These are phyloP conservation scores for Neurospora sp. DNA, from an alignment of 495 filamentous ascomycete species.

Conservation along the genomic window DNA sequence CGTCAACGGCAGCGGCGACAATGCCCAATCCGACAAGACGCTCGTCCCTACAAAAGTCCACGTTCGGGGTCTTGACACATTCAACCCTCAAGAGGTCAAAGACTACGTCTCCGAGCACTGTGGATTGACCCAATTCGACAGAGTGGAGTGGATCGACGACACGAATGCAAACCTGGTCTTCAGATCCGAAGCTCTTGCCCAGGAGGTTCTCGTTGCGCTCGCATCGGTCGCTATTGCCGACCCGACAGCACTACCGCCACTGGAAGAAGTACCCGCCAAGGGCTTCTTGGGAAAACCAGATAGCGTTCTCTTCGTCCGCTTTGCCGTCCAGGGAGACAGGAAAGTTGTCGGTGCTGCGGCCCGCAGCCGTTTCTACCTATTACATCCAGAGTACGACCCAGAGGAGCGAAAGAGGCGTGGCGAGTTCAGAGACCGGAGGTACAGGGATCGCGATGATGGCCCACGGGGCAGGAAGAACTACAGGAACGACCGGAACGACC, in stretches of 20 bases:
- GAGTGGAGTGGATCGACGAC: conserved; percentile 93
- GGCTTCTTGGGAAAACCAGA: conserved; percentile 54
- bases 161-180: conserved; percentile 81
- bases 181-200: conserved; percentile 52
- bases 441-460: conserved; percentile 50
- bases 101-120: conserved; percentile 59
- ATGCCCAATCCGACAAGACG: conserved; percentile 12
- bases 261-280: conserved; percentile 53
- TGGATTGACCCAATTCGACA: conserved; percentile 37
- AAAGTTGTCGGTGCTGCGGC: conserved; percentile 69
- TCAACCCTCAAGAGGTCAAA: conserved; percentile 69
- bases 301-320: conserved; percentile 57
- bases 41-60: conserved; percentile 59
- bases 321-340: conserved; percentile 62
- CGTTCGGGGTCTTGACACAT: conserved; percentile 69
- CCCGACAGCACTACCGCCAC: conserved; percentile 33
- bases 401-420: conserved; percentile 51
- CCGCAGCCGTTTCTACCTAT: conserved; percentile 79
- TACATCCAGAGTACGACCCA: conserved; percentile 82
- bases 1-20: conserved; percentile 12
- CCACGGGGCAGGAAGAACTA: conserved; percentile 20
- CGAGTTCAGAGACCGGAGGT: conserved; percentile 29
- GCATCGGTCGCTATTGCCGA: conserved; percentile 34
- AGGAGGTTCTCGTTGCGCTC: conserved; percentile 60
- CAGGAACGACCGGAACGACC: conserved; percentile 43